Evolutionary conservation across 768 basidiomycete species (phyloP), one percentile per base, ranked within the genome.

Genomic region (Gelatoporia subvermispora): DNA sequence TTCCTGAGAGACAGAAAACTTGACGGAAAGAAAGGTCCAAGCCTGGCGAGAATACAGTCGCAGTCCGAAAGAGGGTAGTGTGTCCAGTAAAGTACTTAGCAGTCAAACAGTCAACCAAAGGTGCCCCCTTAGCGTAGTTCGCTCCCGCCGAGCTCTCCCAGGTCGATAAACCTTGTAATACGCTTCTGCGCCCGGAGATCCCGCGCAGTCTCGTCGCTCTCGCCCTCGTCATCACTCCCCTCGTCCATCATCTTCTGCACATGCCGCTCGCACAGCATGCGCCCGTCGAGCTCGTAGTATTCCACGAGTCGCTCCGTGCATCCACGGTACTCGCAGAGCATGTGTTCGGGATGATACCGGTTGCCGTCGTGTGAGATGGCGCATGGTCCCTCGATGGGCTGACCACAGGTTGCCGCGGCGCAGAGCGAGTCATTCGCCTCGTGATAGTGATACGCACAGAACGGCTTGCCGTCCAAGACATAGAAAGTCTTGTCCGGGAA

Each of bases 401-500:
- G 80, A 3, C 88, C 84, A 64, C 93, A 97, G 16, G 71, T 72
- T 11, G 78, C 63, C 2, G 88, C 81, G 9, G 89, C 81, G 58
- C 93, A 97, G 1, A 97, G 74, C 10, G 93, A 93, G 56, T 86
- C 77, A 67, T 95, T 95, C 40, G 83, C 83, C 67, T 93, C 88
- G 67, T 94, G 92, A 64, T 96, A 96, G 65, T 94, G 93, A 61
- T 88, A 88, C 28, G 83, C 88, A 61, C 94, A 97, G 60, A 85
- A 82, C 1, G 94, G 93, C 61, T 88, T 89, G 46, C 91, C 90
- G 60, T 87, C 89, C 55, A 83, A 82, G 40, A 96, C 91, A 64
- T 95, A 96, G 67, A 97, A 96, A 10, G 82, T 79, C 64, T 86
- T 88, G 66, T 91, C 91, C 3, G 89, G 90, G 72, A 96, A 96